Conservation (phyloP, 352 stramenopile species). For the Saprolegnia parasitica region DNA sequence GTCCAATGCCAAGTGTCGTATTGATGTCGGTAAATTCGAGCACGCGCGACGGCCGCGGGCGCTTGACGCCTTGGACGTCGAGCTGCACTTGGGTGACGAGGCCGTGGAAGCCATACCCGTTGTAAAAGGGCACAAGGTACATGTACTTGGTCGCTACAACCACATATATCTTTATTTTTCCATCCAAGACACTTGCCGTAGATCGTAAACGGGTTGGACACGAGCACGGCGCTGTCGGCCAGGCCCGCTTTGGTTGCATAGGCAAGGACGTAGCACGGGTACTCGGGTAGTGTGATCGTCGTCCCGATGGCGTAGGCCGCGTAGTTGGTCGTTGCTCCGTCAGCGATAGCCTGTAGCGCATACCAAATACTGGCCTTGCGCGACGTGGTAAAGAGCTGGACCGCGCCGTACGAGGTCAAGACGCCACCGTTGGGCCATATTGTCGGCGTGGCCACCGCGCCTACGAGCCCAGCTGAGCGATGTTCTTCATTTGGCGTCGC, state of each 20-base stretch:
- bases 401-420: conserved; percentile 48
- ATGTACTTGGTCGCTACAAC: conserved; percentile 59
- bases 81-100: conserved; percentile 57
- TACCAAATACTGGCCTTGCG: conserved; percentile 60
- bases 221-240: conserved; percentile 42
- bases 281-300: conserved; percentile 14
- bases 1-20: conserved; percentile 53
- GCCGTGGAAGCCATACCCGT: conserved; percentile 54
- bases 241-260: conserved; percentile 63
- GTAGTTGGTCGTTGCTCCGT: not conserved
- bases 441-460: conserved; percentile 39
- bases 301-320: not conserved
- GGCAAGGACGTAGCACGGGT: conserved; percentile 28
- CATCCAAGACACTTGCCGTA: conserved; percentile 31
- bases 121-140: conserved; percentile 69
- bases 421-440: conserved; percentile 54
- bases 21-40: conserved; percentile 80
- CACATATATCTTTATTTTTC: not conserved
- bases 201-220: conserved; percentile 53
- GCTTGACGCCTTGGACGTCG: conserved; percentile 70
- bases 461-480: not conserved
- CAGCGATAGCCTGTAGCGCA: conserved; percentile 33
- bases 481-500: not conserved
- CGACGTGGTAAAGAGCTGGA: conserved; percentile 52
- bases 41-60: conserved; percentile 60